Evolutionary conservation across 306 rosid genomes (phyloP).

Genomic region (Neltuma alba): DNA sequence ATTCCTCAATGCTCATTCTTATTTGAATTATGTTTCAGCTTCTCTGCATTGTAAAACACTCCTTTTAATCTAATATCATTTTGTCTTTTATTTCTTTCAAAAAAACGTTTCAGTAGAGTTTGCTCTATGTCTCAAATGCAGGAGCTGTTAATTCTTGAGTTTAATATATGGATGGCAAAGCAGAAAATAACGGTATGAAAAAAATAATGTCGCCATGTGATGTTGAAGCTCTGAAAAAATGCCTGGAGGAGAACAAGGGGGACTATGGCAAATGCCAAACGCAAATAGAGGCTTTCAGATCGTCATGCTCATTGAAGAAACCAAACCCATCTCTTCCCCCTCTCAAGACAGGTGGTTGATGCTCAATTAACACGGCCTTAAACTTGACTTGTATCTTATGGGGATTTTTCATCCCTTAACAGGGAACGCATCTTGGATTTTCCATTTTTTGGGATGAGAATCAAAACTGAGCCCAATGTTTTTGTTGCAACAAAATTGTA

Average conservation of each 20-base stretch:
- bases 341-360: slow-evolving; percentile 26
- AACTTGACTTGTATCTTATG: neutral
- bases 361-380: slow-evolving; percentile 5
- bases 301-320: slow-evolving; percentile 69
- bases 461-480: neutral
- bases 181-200: slow-evolving; percentile 41
- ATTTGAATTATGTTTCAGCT: slow-evolving; percentile 21
- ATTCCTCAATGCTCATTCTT: slow-evolving; percentile 7
- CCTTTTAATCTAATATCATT: no score
- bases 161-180: slow-evolving; percentile 52
- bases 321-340: slow-evolving; percentile 46
- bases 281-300: slow-evolving; percentile 80
- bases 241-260: slow-evolving; percentile 89
- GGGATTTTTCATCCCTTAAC: slow-evolving; percentile 9
- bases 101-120: neutral
- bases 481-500: neutral
- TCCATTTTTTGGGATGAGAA: slow-evolving; percentile 10
- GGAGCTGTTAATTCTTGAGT: slow-evolving; percentile 24
- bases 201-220: slow-evolving; percentile 66
- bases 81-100: no score
- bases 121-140: slow-evolving; percentile 31
- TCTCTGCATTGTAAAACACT: no score
- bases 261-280: slow-evolving; percentile 79
- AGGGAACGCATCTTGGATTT: neutral
- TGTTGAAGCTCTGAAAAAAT: slow-evolving; percentile 80